Evolutionary conservation across 352 stramenopile species (phyloP).

Genomic region (Thraustochytrium sp.): DNA sequence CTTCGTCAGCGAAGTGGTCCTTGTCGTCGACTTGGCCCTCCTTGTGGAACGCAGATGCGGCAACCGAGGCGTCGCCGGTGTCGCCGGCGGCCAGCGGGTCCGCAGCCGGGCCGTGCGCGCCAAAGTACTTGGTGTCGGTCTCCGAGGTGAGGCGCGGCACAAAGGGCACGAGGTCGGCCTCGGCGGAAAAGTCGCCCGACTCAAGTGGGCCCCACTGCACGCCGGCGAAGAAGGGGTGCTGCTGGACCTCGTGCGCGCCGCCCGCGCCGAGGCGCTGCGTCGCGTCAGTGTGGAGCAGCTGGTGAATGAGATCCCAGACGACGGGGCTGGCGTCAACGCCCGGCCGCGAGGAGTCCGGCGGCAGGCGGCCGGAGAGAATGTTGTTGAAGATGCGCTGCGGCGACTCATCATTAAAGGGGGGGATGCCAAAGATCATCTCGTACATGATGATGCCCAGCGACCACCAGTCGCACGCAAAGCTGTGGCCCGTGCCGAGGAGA

Average conservation of each 20-base stretch:
- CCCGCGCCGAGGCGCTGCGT: not conserved
- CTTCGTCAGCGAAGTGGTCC: not conserved
- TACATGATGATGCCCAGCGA: constrained; percentile 76
- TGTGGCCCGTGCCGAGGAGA: constrained; percentile 63
- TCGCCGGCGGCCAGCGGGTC: too few species aligned
- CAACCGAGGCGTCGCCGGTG: too few species aligned
- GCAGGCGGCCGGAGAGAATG: constrained; percentile 14
- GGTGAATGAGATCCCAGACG: not conserved
- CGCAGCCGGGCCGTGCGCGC: not conserved
- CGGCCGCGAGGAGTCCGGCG: not conserved
- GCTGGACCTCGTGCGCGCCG: constrained; percentile 54
- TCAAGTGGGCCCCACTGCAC: constrained; percentile 62
- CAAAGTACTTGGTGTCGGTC: constrained; percentile 29
- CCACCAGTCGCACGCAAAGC: constrained; percentile 75
- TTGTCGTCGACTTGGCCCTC: too few species aligned
- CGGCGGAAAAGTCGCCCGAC: not conserved
- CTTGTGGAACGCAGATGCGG: too few species aligned
- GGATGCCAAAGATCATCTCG: constrained; percentile 39
- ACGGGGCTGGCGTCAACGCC: not conserved
- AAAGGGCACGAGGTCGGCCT: not conserved
- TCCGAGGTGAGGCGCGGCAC: not conserved
- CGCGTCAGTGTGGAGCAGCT: not conserved
- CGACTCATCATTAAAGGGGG: constrained; percentile 25
- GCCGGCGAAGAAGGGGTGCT: constrained; percentile 72
- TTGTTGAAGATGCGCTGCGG: constrained; percentile 40